Base-by-base conservation (phyloP, 768 basidiomycete species). In the Tephrocybe sp. region DNA sequence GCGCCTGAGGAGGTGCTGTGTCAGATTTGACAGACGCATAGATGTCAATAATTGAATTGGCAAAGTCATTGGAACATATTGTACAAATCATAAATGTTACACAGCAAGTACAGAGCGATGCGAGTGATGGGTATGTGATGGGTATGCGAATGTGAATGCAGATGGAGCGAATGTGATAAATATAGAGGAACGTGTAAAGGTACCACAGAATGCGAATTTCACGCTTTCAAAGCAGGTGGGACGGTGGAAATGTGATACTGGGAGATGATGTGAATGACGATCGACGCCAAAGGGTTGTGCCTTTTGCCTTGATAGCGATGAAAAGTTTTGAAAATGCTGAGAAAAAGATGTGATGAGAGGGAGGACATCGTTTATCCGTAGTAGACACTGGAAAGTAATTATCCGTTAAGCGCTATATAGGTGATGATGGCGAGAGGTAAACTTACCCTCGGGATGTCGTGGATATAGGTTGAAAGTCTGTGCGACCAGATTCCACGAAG, bases 401-500 rank as follows among this genome's bases (percentile, higher is more conserved):
- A 38, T 50, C 26, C 48, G 37, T 26, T 17, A 7, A 30, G 40
- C 39, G 43, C 28, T 28, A 18, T 25, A 15, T 58, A 65, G 54
- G 50, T 36, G 40, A 47, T 37, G 18, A 17, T 24, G 2, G 23
- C 41, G 14, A 36, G 20, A 8, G 17, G 33, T 34, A 30, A 46
- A 48, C 87, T 76, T 68, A 90, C 88, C 88, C 88, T 70, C 83
- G 69, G 5, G 83, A 50, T 9, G 87, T 86, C 17, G 88, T 87
- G 34, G 87, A 88, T 73, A 89, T 86, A n/a, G 89, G 89, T 63
- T 84, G 81, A 70, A 91, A 91, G 64, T 90, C 88, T 15, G 81
- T 83, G 41, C 87, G 79, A 24, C 87, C 89, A 17, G 75, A 73
- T 51, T 85, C 83, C 50, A 89, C 83, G 61, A 86, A 90, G 68